Evolutionary conservation across 371 early-diverging fungal genomes (phyloP).

Genomic region (Mucor sp.): DNA sequence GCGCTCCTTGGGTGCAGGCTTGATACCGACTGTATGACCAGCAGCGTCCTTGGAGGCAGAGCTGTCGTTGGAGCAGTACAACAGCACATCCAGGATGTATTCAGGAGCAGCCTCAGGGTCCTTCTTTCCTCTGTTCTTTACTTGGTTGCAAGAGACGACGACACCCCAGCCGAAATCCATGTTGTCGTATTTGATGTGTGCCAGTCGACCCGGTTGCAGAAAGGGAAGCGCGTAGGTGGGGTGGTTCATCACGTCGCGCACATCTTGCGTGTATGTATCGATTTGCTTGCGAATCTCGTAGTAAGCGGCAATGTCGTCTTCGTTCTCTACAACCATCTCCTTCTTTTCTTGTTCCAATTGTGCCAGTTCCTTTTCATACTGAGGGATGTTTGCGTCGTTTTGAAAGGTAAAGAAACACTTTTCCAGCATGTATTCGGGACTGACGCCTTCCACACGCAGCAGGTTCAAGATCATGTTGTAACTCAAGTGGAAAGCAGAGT

Average conservation of each 20-base stretch:
- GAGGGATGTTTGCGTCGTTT: conserved; percentile 82
- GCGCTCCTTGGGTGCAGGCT: conserved; percentile 61
- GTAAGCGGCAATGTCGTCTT: conserved; percentile 72
- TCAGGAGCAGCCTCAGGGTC: conserved; percentile 38
- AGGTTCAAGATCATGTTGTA: conserved; percentile 99
- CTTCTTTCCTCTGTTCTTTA: conserved; percentile 29
- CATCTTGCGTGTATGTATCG: conserved; percentile 63
- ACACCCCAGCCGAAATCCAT: conserved; percentile 96
- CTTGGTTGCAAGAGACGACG: conserved; percentile 58
- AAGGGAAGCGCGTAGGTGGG: conserved; percentile 82
- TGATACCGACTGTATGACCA: conserved; percentile 56
- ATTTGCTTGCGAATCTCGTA: conserved; percentile 81
- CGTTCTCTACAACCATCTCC: conserved; percentile 65
- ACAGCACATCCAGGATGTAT: conserved; percentile 83
- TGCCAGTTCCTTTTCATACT: conserved; percentile 62
- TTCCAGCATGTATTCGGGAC: conserved; percentile 95
- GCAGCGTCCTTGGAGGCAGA: conserved; percentile 57
- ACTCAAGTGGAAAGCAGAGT: conserved; percentile 98
- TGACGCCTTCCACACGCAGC: conserved; percentile 96
- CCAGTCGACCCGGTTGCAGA: conserved; percentile 87
- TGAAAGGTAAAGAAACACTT: conserved; percentile 98
- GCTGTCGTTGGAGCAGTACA: conserved; percentile 73
- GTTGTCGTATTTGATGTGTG: conserved; percentile 64
- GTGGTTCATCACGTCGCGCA: conserved; percentile 80
- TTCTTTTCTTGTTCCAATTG: conserved; percentile 62